phyloP scores from a whole-genome alignment of 805 yeast genomes.

The Maudiozyma serrabonitensis region DNA sequence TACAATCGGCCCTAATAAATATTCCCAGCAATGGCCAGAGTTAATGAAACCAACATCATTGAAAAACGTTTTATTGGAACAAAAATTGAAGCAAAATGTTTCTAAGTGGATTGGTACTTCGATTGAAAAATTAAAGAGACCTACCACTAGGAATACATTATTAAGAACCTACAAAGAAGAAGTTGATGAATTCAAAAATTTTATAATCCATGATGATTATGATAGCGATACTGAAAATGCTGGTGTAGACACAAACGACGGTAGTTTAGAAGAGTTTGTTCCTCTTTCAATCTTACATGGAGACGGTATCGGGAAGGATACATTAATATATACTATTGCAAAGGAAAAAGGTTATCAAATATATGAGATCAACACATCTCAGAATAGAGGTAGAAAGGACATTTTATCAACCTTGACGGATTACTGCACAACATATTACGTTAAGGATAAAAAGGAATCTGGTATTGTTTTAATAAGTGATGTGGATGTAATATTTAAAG shows the following conservation, averaged over 20 bases:
- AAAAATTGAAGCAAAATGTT: slow-evolving; percentile 13
- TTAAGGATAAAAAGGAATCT: slow-evolving; percentile 41
- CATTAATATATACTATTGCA: slow-evolving; percentile 60
- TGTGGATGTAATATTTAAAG: slow-evolving; percentile 69
- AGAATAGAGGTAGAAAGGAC: slow-evolving; percentile 62
- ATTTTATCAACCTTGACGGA: slow-evolving; percentile 59
- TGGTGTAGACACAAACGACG: slow-evolving; percentile 3
- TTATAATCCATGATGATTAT: slow-evolving; percentile 28
- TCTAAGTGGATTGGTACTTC: slow-evolving; percentile 28
- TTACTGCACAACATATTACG: slow-evolving; percentile 73
- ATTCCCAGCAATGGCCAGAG: slow-evolving; percentile 20
- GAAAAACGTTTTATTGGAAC: slow-evolving; percentile 26
- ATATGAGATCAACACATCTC: slow-evolving; percentile 73
- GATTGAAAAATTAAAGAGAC: slow-evolving; percentile 27
- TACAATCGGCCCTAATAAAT: not conserved
- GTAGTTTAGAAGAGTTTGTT: slow-evolving; percentile 31
- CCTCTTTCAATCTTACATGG: slow-evolving; percentile 67
- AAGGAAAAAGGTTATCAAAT: slow-evolving; percentile 57
- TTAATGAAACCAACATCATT: slow-evolving; percentile 25
- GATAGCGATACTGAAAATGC: slow-evolving; percentile 1
- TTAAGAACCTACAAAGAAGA: slow-evolving; percentile 15
- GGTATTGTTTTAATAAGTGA: slow-evolving; percentile 79
- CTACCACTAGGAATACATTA: slow-evolving; percentile 29
- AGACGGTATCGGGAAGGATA: slow-evolving; percentile 68
- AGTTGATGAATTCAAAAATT: slow-evolving; percentile 25